These are phyloP conservation scores for Cutaneotrichosporon sp. DNA, from an alignment of 1,284 basidiomycete species.

Conservation along the genomic window DNA sequence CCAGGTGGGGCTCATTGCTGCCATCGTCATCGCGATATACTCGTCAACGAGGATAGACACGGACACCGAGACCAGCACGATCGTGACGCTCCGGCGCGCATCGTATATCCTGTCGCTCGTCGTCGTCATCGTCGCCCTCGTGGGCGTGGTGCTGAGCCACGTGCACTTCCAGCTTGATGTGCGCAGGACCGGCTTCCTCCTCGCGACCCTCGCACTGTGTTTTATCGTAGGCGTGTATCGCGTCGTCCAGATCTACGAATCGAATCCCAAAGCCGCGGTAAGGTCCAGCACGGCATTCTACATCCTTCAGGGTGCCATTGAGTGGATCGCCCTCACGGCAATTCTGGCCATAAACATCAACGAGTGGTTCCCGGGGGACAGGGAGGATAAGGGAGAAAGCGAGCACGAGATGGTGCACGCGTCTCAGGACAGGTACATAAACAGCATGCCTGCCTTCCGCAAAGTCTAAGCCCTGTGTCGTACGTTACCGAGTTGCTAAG, in stretches of 20 bases:
- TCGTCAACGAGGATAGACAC: constrained; percentile 4
- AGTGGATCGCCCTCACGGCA: constrained; percentile 3
- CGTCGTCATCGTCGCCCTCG: constrained; percentile 15
- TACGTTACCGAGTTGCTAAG: no score
- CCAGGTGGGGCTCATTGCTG: constrained; percentile 16
- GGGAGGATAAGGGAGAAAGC: no score
- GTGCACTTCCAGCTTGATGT: constrained; percentile 11
- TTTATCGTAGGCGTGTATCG: constrained; percentile 21
- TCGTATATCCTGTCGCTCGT: constrained; percentile 22
- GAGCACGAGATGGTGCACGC: no score
- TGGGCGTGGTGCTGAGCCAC: constrained; percentile 17
- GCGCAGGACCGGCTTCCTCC: constrained; percentile 9
- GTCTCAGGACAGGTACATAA: no score
- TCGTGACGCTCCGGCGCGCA: constrained; percentile 23
- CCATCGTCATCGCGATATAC: constrained; percentile 25
- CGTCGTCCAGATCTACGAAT: constrained; percentile 20
- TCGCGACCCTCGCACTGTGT: constrained; percentile 13
- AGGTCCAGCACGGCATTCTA: constrained; percentile 22
- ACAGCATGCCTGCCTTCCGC: no score
- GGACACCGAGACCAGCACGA: constrained; percentile 4
- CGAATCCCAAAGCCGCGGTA: constrained; percentile 8
- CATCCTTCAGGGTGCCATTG: constrained; percentile 17
- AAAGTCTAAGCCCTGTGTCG: no score
- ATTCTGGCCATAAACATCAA: constrained; percentile 12
- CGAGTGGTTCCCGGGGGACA: constrained; percentile 12